Evolutionary conservation across 2,329 filamentous ascomycete species (phyloP).

Genomic region (Pseudogymnoascus sp.): DNA sequence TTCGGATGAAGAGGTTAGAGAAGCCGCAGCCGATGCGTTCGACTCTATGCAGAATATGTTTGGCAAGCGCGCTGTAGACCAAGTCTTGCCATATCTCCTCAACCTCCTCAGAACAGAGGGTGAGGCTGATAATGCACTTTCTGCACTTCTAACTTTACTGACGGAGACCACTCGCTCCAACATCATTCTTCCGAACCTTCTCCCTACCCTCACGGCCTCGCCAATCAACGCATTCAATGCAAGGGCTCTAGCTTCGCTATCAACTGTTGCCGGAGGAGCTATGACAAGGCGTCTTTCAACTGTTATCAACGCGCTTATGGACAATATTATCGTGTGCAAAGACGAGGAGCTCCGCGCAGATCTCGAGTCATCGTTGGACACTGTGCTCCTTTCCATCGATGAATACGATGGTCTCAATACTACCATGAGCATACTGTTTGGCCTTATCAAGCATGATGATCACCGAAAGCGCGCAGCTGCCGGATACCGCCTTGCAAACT

Average conservation of each 20-base stretch:
- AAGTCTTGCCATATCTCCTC: constrained; percentile 87
- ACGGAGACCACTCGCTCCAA: constrained; percentile 92
- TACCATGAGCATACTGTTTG: constrained; percentile 86
- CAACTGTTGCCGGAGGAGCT: constrained; percentile 78
- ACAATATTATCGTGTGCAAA: constrained; percentile 72
- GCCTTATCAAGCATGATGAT: constrained; percentile 85
- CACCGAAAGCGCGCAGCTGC: constrained; percentile 74
- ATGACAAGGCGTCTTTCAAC: constrained; percentile 86
- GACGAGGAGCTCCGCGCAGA: constrained; percentile 62
- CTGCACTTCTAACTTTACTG: constrained; percentile 84
- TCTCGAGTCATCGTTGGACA: constrained; percentile 74
- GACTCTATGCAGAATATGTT: constrained; percentile 89
- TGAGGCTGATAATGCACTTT: constrained; percentile 84
- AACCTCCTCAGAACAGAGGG: constrained; percentile 79
- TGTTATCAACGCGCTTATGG: constrained; percentile 90
- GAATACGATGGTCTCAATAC: constrained; percentile 94
- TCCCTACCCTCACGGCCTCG: constrained; percentile 82
- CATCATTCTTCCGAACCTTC: constrained; percentile 90
- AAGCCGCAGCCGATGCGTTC: constrained; percentile 94
- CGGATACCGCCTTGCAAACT: constrained; percentile 71
- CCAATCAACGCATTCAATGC: constrained; percentile 95
- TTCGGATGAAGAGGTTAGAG: constrained; percentile 78
- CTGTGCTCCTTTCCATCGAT: constrained; percentile 84
- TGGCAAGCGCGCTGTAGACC: constrained; percentile 89
- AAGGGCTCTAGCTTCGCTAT: constrained; percentile 82